Base-by-base conservation (phyloP, 2,329 filamentous ascomycete genomes). In the Xylaria sp. region DNA sequence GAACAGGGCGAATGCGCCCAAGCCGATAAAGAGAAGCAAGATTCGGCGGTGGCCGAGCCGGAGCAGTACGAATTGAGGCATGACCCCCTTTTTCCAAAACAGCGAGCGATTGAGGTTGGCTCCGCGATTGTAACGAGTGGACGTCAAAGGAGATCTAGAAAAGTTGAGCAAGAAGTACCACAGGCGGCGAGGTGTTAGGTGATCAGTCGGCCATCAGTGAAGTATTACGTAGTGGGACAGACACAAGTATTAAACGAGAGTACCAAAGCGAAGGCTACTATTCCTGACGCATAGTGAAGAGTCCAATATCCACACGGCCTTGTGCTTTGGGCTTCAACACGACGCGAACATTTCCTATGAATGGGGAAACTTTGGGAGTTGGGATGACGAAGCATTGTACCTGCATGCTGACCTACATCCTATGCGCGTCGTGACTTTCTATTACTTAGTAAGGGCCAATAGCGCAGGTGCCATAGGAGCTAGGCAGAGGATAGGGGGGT, bases 1-100 rank as follows among this genome's bases (percentile, higher is more conserved):
- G 68, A 84, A 78, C 60, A 88, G 70, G 61, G 83, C 84, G 67
- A 87, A 83, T 40, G 86, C 65, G 62, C 82, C 79, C 47, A 88
- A 76, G 57, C 77, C 72, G 59, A 81, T 76, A 42, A 88, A 77
- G 21, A 88, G 76, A 55, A 84, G 72, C 17, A 82, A 82, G 65
- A 87, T 75, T 57, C 83, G 84, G 49, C 84, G 83, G 21, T 84
- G 78, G 46, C 79, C 76, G 61, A 88, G 75, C 56, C 82, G 81
- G 54, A 81, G 78, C 54, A 83, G 83, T 54, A 82, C 78, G 69
- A 81, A 79, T 63, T 79, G 79, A 28, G 81, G 80, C 82, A 84
- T 84, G 3, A n/a, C n/a, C n/a, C n/a, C n/a, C 5, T 59, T 68
- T 21, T 15, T 23, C 21, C 11, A n/a, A 19, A 38, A 51, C 21